Percentiles rank a stretch among this genome's conserved stretches.
These are phyloP conservation scores for Epichloe elymi DNA, from an alignment of 2,329 filamentous ascomycete species.

Conservation along the genomic window DNA sequence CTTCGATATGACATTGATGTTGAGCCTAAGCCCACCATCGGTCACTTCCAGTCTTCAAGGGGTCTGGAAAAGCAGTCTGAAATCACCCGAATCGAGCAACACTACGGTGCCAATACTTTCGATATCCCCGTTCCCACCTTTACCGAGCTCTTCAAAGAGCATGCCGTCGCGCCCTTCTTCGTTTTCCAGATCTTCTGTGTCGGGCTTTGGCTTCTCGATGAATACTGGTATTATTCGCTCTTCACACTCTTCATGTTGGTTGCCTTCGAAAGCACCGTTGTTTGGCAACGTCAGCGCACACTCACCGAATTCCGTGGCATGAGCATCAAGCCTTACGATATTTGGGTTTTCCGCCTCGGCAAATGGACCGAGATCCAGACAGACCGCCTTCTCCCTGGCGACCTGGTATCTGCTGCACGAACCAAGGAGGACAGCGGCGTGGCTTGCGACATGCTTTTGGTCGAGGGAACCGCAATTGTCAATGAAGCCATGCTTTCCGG, in stretches of 20 bases:
- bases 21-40: slow-evolving; percentile 69
- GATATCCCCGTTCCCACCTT: slow-evolving; percentile 97
- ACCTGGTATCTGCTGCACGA: slow-evolving; percentile 80
- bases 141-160: slow-evolving; percentile 91
- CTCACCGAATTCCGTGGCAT: slow-evolving; percentile 94
- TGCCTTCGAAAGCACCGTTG: slow-evolving; percentile 93
- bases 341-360: slow-evolving; percentile 77
- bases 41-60: slow-evolving; percentile 64
- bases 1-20: slow-evolving; percentile 72
- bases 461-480: slow-evolving; percentile 92
- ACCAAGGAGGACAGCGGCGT: slow-evolving; percentile 97
- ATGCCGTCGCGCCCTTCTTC: slow-evolving; percentile 97
- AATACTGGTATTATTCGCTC: slow-evolving; percentile 99
- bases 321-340: slow-evolving; percentile 97
- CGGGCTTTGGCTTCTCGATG: slow-evolving; percentile 94
- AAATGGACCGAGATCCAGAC: slow-evolving; percentile 84
- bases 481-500: slow-evolving; percentile 99
- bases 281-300: slow-evolving; percentile 96
- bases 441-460: slow-evolving; percentile 89
- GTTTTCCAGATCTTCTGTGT: slow-evolving; percentile 99
- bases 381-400: slow-evolving; percentile 84
- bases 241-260: slow-evolving; percentile 99
- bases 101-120: slow-evolving; percentile 93
- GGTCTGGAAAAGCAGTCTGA: slow-evolving; percentile 66
- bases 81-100: slow-evolving; percentile 66